Evolutionary conservation across 2,329 filamentous ascomycete species (phyloP).

Genomic region (Verticillium nubilum): DNA sequence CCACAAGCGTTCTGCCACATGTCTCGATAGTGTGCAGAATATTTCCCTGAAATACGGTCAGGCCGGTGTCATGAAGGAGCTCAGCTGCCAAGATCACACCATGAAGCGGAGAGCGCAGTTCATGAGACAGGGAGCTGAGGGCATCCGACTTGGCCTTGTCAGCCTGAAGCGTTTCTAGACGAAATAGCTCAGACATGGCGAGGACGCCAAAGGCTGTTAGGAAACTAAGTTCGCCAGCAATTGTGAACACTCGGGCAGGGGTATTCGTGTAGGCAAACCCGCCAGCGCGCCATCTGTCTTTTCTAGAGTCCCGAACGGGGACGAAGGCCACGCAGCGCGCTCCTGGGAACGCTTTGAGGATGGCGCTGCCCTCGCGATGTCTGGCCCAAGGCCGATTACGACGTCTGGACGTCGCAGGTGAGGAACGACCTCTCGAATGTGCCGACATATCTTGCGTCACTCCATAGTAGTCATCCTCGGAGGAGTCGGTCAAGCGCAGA

Average conservation of each 20-base stretch:
- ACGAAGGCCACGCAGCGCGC: constrained; percentile 27
- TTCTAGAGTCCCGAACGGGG: constrained; percentile 28
- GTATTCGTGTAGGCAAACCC: constrained; percentile 32
- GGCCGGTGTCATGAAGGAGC: constrained; percentile 37
- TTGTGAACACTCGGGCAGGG: constrained; percentile 18
- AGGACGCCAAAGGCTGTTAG: constrained; percentile 43
- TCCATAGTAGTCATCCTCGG: constrained; percentile 7
- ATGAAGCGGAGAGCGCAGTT: constrained; percentile 50
- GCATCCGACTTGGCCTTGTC: constrained; percentile 46
- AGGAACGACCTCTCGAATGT: not conserved
- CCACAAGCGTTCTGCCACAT: constrained; percentile 41
- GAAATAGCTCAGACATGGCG: constrained; percentile 50
- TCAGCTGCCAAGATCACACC: constrained; percentile 49
- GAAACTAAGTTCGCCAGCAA: constrained; percentile 23
- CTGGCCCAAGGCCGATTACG: constrained; percentile 7
- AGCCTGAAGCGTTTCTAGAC: constrained; percentile 28
- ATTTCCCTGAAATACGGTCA: constrained; percentile 34
- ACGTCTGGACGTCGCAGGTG: not conserved
- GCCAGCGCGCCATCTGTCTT: constrained; percentile 31
- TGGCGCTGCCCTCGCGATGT: constrained; percentile 21
- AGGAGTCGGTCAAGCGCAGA: constrained; percentile 22
- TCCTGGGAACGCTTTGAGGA: constrained; percentile 32
- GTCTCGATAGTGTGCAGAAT: constrained; percentile 41
- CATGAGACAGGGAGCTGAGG: constrained; percentile 51
- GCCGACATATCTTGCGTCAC: not conserved